phyloP scores from a whole-genome alignment of 768 basidiomycete species.

The Clitopilus passeckerianus region DNA sequence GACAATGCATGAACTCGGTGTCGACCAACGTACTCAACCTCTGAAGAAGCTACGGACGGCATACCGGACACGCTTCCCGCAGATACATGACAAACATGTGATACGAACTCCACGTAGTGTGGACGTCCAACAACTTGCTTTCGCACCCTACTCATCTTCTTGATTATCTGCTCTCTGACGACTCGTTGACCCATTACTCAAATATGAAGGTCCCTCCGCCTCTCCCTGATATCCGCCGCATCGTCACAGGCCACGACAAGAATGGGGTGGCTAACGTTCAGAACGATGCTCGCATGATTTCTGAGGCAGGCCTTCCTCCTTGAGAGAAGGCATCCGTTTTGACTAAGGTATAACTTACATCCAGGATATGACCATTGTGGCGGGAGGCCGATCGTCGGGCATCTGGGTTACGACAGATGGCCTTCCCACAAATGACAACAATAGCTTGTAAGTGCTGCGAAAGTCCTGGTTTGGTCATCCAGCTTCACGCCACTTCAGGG shows the following conservation, averaged over 20 bases:
- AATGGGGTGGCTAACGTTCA: conserved; percentile 36
- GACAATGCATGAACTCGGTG: neutral
- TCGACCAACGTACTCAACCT: neutral
- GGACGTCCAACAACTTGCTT: neutral
- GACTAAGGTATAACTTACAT: neutral
- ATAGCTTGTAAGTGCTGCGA: conserved; percentile 26
- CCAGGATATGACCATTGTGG: conserved; percentile 28
- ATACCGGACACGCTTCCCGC: neutral
- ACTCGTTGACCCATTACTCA: neutral
- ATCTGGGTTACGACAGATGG: conserved; percentile 48
- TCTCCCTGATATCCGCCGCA: conserved; percentile 38
- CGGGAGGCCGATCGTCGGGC: conserved; percentile 27
- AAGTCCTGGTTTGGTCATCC: neutral
- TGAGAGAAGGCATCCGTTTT: neutral
- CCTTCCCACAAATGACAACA: conserved; percentile 52
- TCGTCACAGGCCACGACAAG: conserved; percentile 45
- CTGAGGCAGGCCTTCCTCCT: conserved; percentile 18
- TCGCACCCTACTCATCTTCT: neutral
- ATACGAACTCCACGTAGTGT: neutral
- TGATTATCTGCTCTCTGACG: neutral
- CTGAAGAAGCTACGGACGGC: neutral
- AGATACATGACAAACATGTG: neutral
- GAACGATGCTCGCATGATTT: conserved; percentile 24
- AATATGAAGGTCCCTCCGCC: conserved; percentile 6
- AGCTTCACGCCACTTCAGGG: conserved; percentile 21